A percentile compares a stretch with the other conserved stretches of the same genome.
These are phyloP conservation scores for Diplogelasinospora grovesii DNA, from an alignment of 495 filamentous ascomycete genomes.

Conservation along the genomic window DNA sequence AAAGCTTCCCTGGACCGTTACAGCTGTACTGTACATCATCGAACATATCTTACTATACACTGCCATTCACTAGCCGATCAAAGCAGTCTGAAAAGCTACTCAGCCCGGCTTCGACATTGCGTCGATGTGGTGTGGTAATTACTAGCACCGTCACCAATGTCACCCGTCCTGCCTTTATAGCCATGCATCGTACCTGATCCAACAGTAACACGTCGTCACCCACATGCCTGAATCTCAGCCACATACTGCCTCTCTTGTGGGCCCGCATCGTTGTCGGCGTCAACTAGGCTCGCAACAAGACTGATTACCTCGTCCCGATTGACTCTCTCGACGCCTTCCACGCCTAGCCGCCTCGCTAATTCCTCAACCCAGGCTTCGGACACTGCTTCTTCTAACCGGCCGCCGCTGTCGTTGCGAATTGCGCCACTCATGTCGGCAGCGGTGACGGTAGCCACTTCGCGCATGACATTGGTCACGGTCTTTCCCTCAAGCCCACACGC, in stretches of 20 bases:
- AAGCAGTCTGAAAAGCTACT: no score
- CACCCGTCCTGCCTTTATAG: neutral
- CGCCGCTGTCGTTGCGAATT: no score
- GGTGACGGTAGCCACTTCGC: slow-evolving; percentile 15
- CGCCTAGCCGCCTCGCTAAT: slow-evolving; percentile 17
- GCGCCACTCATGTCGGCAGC: no score
- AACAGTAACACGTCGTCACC: neutral
- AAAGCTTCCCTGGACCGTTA: no score
- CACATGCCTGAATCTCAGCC: neutral
- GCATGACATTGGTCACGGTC: slow-evolving; percentile 60
- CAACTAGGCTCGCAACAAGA: slow-evolving; percentile 13
- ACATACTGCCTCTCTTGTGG: slow-evolving; percentile 17
- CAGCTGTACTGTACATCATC: no score
- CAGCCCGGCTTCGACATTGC: no score
- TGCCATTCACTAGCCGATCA: no score
- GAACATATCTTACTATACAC: no score
- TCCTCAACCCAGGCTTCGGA: slow-evolving; percentile 19
- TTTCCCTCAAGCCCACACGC: slow-evolving; percentile 80
- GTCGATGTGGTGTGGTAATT: no score
- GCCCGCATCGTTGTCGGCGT: neutral
- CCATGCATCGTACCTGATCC: neutral
- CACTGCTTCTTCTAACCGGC: slow-evolving; percentile 4
- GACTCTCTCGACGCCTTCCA: slow-evolving; percentile 18
- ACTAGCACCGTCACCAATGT: no score
- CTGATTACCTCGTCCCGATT: slow-evolving; percentile 10